Percentiles rank a stretch among this genome's conserved stretches.
Conservation (phyloP, 2,329 filamentous ascomycete species). For the Aspergillus awamori region DNA sequence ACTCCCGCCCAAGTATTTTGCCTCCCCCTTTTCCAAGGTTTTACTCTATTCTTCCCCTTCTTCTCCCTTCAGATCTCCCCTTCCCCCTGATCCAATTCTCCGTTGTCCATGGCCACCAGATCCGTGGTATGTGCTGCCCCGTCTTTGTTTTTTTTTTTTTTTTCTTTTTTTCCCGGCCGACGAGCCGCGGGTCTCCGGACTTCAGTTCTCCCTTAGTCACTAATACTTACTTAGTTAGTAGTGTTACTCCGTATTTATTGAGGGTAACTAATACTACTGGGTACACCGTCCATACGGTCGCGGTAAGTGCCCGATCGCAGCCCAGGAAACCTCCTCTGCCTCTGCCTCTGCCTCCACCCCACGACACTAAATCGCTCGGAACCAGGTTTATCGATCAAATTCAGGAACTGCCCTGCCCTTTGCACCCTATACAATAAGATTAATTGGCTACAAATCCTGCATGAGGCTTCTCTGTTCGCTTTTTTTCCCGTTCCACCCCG, state of each 20-base stretch:
- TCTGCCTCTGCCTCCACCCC: background rate
- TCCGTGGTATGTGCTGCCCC: constrained; percentile 1
- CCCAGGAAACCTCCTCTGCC: background rate
- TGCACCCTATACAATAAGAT: background rate
- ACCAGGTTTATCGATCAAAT: background rate
- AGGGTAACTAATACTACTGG: background rate
- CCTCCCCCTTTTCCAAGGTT: constrained; percentile 17
- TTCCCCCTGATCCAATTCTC: background rate
- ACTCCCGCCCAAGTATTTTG: constrained; percentile 1
- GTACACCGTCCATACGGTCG: background rate
- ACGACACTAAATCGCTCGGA: background rate
- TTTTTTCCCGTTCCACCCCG: background rate
- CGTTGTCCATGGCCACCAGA: background rate
- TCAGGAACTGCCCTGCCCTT: background rate
- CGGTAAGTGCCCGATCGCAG: constrained; percentile 2
- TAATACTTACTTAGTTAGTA: background rate
- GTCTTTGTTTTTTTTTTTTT: background rate
- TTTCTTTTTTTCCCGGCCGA: background rate
- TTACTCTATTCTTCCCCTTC: background rate
- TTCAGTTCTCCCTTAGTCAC: background rate
- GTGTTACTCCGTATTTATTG: background rate
- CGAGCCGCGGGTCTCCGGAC: background rate
- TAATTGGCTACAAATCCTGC: background rate
- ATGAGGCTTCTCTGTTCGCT: background rate
- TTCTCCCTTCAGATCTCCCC: background rate